These are phyloP conservation scores for Chlorella sp. DNA, from an alignment of 139 green algal species.

Conservation along the genomic window DNA sequence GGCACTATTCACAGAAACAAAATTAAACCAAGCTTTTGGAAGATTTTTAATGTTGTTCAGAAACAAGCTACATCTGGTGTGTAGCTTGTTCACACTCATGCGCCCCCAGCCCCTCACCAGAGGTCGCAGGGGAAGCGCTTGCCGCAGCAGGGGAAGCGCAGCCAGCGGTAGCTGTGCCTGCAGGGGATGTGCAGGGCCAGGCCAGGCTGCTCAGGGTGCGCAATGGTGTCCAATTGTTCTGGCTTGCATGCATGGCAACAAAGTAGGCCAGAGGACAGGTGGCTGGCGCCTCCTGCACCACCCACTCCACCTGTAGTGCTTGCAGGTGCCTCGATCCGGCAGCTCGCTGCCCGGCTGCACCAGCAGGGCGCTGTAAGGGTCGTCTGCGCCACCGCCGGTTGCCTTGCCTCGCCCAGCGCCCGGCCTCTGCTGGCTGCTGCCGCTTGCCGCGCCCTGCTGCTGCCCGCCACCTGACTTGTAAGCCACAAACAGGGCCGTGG, in stretches of 20 bases:
- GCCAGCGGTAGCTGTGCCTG: slow-evolving; percentile 62
- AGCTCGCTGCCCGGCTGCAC: slow-evolving; percentile 56
- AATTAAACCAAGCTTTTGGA: too few relatives aligned
- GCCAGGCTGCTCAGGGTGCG: neutral
- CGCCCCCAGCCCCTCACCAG: slow-evolving; percentile 44
- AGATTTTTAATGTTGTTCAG: too few relatives aligned
- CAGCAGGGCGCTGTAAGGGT: slow-evolving; percentile 19
- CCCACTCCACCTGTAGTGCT: slow-evolving; percentile 63
- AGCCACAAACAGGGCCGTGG: slow-evolving; percentile 4
- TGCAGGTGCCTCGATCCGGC: slow-evolving; percentile 71
- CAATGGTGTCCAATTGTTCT: too few relatives aligned
- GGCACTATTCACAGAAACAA: too few relatives aligned
- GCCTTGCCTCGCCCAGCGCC: neutral
- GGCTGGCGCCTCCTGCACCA: neutral
- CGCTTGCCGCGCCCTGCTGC: neutral
- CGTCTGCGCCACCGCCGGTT: neutral
- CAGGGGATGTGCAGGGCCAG: neutral
- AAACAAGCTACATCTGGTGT: too few relatives aligned
- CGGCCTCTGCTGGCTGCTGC: neutral
- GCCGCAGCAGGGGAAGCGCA: slow-evolving; percentile 85
- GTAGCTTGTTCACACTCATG: too few relatives aligned
- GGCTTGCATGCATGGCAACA: neutral
- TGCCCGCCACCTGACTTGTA: neutral
- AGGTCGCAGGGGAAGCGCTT: slow-evolving; percentile 59
- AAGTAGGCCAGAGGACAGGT: neutral